phyloP scores from a whole-genome alignment of 805 yeast species.

The Saccharomyces jurei region DNA sequence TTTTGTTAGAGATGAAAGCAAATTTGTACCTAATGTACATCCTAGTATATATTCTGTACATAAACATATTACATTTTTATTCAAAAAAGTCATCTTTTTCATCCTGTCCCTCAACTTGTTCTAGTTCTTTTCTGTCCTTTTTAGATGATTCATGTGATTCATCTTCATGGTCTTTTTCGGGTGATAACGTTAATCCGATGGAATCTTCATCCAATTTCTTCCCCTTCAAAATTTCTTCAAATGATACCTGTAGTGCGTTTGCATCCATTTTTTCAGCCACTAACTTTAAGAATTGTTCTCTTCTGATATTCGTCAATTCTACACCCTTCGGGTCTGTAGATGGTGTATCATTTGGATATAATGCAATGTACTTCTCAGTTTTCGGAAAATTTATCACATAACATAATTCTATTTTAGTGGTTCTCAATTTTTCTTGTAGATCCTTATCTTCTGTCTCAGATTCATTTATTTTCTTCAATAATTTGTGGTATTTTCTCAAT shows the following conservation, averaged over 20 bases:
- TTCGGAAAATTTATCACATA: constrained; percentile 74
- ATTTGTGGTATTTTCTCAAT: constrained; percentile 51
- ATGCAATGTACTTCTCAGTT: constrained; percentile 67
- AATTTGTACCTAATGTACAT: background rate
- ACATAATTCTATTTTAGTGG: constrained; percentile 60
- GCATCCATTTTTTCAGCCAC: constrained; percentile 45
- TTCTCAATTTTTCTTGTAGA: constrained; percentile 35
- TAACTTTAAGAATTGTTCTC: constrained; percentile 43
- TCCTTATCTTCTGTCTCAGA: constrained; percentile 21
- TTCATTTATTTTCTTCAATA: constrained; percentile 28
- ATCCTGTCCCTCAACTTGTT: constrained; percentile 26
- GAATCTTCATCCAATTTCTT: constrained; percentile 24
- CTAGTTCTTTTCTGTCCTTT: constrained; percentile 10
- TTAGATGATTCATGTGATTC: constrained; percentile 4
- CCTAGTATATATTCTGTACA: constrained; percentile 1
- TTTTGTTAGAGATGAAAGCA: background rate
- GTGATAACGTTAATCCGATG: constrained; percentile 16
- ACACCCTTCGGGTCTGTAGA: constrained; percentile 11
- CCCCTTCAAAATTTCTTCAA: constrained; percentile 37
- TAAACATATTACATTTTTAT: constrained; percentile 8
- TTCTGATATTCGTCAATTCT: constrained; percentile 35
- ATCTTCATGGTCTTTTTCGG: constrained; percentile 20
- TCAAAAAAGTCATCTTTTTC: constrained; percentile 42
- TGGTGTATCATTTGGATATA: constrained; percentile 57
- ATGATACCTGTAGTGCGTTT: constrained; percentile 50